A percentile compares a stretch with the other conserved stretches of the same genome.
Evolutionary conservation across 192 early-diverging fungal species (phyloP).

Genomic region (Umbelopsis vinacea): DNA sequence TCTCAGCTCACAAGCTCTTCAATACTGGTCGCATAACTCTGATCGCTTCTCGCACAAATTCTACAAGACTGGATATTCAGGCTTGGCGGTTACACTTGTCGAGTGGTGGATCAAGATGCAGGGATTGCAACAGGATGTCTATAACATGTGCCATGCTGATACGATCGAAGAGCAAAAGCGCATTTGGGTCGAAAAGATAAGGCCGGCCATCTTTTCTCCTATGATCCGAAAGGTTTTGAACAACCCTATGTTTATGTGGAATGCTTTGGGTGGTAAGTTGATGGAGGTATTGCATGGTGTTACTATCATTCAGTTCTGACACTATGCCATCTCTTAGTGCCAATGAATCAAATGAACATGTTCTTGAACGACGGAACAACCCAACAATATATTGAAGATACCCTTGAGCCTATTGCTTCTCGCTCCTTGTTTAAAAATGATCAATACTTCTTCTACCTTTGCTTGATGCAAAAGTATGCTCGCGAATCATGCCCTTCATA

Average conservation of each 20-base stretch:
- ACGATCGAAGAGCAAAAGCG: slow-evolving; percentile 64
- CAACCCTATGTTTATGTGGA: slow-evolving; percentile 85
- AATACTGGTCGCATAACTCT: slow-evolving; percentile 79
- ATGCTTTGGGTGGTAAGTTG: slow-evolving; percentile 64
- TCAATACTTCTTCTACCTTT: slow-evolving; percentile 89
- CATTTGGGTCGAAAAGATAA: slow-evolving; percentile 70
- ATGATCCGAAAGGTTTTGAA: slow-evolving; percentile 69
- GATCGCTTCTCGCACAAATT: slow-evolving; percentile 63
- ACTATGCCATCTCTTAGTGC: slow-evolving; percentile 50
- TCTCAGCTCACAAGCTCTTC: slow-evolving; percentile 71
- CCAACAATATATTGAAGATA: slow-evolving; percentile 79
- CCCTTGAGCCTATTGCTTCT: slow-evolving; percentile 75
- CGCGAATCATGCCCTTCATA: slow-evolving; percentile 74
- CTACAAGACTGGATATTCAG: slow-evolving; percentile 85
- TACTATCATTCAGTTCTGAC: neutral
- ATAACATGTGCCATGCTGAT: slow-evolving; percentile 56
- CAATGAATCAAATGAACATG: slow-evolving; percentile 87
- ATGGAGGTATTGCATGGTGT: neutral
- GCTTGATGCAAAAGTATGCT: slow-evolving; percentile 73
- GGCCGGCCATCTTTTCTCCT: slow-evolving; percentile 64
- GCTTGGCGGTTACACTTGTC: slow-evolving; percentile 73
- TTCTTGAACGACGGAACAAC: slow-evolving; percentile 78
- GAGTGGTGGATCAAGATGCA: slow-evolving; percentile 62
- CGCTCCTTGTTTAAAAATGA: slow-evolving; percentile 65
- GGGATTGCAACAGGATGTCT: slow-evolving; percentile 57